Evolutionary conservation across 2,329 filamentous ascomycete species (phyloP), one percentile per base, ranked within the genome.

Genomic region (Claviceps sp.): DNA sequence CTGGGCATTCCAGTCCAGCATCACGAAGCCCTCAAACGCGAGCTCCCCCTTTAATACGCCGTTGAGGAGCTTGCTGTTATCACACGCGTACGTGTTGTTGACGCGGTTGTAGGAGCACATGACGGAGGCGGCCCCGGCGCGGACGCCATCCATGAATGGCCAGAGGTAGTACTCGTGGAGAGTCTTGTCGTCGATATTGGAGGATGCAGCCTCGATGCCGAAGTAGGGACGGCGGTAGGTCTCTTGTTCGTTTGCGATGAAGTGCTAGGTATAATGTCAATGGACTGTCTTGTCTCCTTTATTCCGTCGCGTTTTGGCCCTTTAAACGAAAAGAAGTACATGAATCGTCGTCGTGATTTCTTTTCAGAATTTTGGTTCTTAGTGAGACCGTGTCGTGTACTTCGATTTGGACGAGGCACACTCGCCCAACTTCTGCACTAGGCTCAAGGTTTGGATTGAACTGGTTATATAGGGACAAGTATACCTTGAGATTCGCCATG

Each of bases 61-160:
- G 57, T 88, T 88, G 58, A 86, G 71, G 9, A 84, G 66, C 60
- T 82, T 81, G 48, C 78, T 79, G 65, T 87, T 88, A 61, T 87
- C 79, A 63, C 85, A 89, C n/a, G 70, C 81, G 60, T 87, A 88
- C 1, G 78, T 84, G 62, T 79, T 80, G 65, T 89, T 88, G 58
- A 85, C 70, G 52, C 84, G 78, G 60, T 86, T 81, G 67, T 86
- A 87, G 0, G 79, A 79, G 67, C 81, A 85, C 82, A 85, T 85
- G 41, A 84, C 65, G 0, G 74, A 76, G 0, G 71, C 75, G 0
- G 73, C 74, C 0, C 79, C 79, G 4, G 79, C 78, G 11, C 65
- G 69, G 3, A 85, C 65, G 0, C 77, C 75, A 53, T 85, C 78
- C 55, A 78, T 74, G 54, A 85, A 86, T 0, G 82, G 81, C 75